Conservation (phyloP, 257 asterid genomes). For the Jaltomata sinuosa region DNA sequence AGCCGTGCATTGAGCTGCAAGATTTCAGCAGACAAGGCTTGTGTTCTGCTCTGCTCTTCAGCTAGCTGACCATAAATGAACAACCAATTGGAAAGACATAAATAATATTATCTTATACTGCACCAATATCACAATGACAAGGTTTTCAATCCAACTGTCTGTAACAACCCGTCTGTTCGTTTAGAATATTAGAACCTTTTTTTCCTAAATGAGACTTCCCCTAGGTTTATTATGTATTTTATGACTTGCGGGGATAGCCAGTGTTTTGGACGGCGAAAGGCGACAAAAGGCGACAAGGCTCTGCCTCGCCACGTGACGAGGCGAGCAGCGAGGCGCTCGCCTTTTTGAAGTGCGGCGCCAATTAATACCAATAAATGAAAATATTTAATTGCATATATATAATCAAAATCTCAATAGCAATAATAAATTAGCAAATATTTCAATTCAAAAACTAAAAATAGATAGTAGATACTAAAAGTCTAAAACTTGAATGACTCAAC, state of each 20-base stretch:
- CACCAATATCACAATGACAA: not conserved
- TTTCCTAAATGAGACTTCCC: not conserved
- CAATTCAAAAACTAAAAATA: no score
- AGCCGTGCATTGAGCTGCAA: slow-evolving; percentile 74
- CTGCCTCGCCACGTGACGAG: no score
- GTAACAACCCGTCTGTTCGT: not conserved
- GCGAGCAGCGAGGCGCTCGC: no score
- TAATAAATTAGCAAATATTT: no score
- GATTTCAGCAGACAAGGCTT: slow-evolving; percentile 71
- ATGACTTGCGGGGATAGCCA: not conserved
- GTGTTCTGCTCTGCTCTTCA: slow-evolving; percentile 79
- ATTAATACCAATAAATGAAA: no score
- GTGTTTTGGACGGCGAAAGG: no score
- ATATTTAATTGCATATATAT: no score
- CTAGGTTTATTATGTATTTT: not conserved
- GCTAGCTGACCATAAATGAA: slow-evolving; percentile 50
- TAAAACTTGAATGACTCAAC: no score
- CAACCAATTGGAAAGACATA: not conserved
- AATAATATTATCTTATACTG: not conserved
- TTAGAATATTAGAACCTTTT: not conserved
- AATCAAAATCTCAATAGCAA: no score
- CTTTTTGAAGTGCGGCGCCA: no score
- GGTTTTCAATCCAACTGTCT: not conserved
- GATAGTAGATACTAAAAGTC: no score
- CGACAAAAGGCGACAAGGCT: no score